phyloP scores from a whole-genome alignment of 108 stramenopile genomes.

The Conticribra weissflogii region DNA sequence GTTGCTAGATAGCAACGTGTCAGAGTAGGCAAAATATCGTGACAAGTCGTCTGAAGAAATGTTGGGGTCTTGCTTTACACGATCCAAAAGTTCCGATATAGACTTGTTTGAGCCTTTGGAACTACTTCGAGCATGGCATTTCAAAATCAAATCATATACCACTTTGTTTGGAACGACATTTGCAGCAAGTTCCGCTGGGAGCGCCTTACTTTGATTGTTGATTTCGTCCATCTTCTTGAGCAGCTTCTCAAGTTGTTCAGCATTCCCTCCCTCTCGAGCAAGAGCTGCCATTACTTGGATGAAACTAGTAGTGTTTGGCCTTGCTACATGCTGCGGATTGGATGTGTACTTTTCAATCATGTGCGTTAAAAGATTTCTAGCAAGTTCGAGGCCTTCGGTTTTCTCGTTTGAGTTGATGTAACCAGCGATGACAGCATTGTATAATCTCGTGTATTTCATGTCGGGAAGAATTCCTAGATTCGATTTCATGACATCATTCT shows the following conservation, averaged over 20 bases:
- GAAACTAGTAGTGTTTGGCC: constrained; percentile 46
- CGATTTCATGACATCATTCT: constrained; percentile 27
- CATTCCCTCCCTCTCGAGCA: constrained; percentile 20
- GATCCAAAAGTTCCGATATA: constrained; percentile 25
- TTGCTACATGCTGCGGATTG: constrained; percentile 38
- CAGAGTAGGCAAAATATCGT: too few species aligned
- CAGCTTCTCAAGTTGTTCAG: constrained; percentile 22
- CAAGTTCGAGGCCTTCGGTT: constrained; percentile 17
- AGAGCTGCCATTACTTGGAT: constrained; percentile 38
- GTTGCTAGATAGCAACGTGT: background rate
- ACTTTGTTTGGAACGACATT: constrained; percentile 42
- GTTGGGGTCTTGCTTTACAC: constrained; percentile 30
- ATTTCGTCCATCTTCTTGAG: constrained; percentile 40
- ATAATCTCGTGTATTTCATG: constrained; percentile 41
- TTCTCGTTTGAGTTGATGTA: constrained; percentile 25
- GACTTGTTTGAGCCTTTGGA: constrained; percentile 21
- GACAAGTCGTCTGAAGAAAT: constrained; percentile 30
- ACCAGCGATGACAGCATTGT: constrained; percentile 42
- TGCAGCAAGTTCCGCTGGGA: constrained; percentile 22
- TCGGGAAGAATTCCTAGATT: constrained; percentile 14
- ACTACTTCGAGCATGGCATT: constrained; percentile 26
- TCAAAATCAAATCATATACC: constrained; percentile 34
- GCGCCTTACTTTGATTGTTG: constrained; percentile 19
- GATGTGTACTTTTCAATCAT: constrained; percentile 39
- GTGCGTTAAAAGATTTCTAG: constrained; percentile 23